A percentile compares a stretch with the other conserved stretches of the same genome.
phyloP scores from a whole-genome alignment of 805 yeast genomes.

The Maudiozyma barnettii region DNA sequence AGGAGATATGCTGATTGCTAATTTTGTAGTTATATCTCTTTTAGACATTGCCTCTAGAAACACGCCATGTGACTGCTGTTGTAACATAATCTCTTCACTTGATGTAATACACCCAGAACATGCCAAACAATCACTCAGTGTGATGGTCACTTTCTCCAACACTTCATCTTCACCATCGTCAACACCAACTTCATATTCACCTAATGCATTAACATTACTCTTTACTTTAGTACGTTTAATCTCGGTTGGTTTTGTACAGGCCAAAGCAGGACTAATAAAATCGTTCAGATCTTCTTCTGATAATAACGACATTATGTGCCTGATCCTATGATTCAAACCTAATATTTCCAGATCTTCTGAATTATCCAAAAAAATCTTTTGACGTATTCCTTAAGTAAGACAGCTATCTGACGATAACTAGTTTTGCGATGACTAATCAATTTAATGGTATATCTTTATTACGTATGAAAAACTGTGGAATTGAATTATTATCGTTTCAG shows the following conservation, averaged over 20 bases:
- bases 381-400: too few relatives aligned
- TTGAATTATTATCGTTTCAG: too few relatives aligned
- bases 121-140: slow-evolving; percentile 87
- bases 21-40: slow-evolving; percentile 29
- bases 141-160: slow-evolving; percentile 74
- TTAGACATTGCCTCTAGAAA: slow-evolving; percentile 41
- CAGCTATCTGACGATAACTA: too few relatives aligned
- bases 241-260: slow-evolving; percentile 80
- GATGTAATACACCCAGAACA: slow-evolving; percentile 96
- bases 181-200: slow-evolving; percentile 58
- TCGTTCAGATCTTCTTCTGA: slow-evolving; percentile 90
- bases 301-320: slow-evolving; percentile 49
- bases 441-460: too few relatives aligned
- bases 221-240: slow-evolving; percentile 21
- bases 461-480: too few relatives aligned
- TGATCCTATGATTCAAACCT: too few relatives aligned
- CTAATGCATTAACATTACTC: slow-evolving; percentile 10
- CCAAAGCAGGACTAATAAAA: slow-evolving; percentile 88
- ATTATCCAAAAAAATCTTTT: too few relatives aligned
- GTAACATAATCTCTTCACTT: slow-evolving; percentile 88
- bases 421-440: neutral
- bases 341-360: too few relatives aligned
- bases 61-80: slow-evolving; percentile 82
- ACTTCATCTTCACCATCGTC: slow-evolving; percentile 48
- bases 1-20: slow-evolving; percentile 75